phyloP scores from a whole-genome alignment of 1,284 basidiomycete genomes.

The Fomitiporia mediterranea region DNA sequence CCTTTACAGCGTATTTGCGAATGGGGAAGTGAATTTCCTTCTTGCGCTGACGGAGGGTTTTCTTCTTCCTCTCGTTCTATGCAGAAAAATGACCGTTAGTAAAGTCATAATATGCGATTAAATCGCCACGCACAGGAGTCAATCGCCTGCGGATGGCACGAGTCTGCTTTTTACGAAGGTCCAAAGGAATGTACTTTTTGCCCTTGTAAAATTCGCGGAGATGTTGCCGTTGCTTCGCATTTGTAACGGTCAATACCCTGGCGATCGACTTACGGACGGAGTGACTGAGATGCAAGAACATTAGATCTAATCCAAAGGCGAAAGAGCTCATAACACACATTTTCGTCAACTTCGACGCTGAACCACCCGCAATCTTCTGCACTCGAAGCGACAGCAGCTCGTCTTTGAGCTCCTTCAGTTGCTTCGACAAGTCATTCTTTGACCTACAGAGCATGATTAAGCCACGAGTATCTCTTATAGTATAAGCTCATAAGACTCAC shows the following conservation, averaged over 20 bases:
- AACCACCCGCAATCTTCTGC: conserved; percentile 97
- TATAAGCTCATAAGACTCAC: conserved; percentile 45
- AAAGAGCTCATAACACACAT: conserved; percentile 62
- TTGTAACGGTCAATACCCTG: conserved; percentile 97
- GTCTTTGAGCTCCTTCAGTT: conserved; percentile 91
- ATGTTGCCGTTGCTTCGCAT: conserved; percentile 97
- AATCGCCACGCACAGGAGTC: conserved; percentile 62
- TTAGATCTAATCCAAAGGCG: neutral
- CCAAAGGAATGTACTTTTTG: conserved; percentile 96
- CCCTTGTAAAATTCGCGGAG: conserved; percentile 97
- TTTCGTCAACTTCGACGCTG: conserved; percentile 94
- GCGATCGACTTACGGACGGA: conserved; percentile 99
- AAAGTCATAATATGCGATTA: conserved; percentile 5
- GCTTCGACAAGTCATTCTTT: conserved; percentile 96
- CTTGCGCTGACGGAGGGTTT: conserved; percentile 91
- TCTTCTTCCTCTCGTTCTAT: conserved; percentile 76
- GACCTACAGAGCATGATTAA: conserved; percentile 53
- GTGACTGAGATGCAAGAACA: conserved; percentile 52
- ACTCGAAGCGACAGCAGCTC: conserved; percentile 94
- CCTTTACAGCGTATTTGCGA: conserved; percentile 83
- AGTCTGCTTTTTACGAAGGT: conserved; percentile 98
- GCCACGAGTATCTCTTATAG: conserved; percentile 14
- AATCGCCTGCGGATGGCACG: conserved; percentile 96
- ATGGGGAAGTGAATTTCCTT: conserved; percentile 90
- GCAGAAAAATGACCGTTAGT: conserved; percentile 21